phyloP scores from a whole-genome alignment of 2,329 filamentous ascomycete genomes.

The Chaetomium strumarium region DNA sequence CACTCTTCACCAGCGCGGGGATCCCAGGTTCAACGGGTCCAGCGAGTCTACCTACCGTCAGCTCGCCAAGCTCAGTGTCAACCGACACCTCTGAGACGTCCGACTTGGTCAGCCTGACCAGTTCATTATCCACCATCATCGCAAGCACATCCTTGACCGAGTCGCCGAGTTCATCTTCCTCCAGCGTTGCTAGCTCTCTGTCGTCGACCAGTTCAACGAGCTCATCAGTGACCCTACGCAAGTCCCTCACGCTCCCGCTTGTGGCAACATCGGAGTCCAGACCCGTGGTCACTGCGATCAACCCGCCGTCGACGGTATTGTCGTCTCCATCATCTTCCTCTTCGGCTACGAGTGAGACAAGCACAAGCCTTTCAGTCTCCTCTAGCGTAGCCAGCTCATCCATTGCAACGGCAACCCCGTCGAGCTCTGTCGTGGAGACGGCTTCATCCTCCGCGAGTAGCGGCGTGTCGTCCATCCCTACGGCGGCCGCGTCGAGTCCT shows the following conservation, averaged over 20 bases:
- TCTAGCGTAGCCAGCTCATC: neutral
- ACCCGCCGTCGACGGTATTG: neutral
- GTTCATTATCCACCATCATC: neutral
- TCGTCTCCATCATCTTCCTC: neutral
- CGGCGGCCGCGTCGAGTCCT: neutral
- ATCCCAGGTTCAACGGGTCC: too few relatives aligned
- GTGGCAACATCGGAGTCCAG: neutral
- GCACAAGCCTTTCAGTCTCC: neutral
- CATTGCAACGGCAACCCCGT: neutral
- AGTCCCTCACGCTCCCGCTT: conserved; percentile 7
- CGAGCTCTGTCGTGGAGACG: neutral
- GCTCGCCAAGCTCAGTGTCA: neutral
- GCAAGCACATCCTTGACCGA: neutral
- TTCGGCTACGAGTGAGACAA: neutral
- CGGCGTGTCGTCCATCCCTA: neutral
- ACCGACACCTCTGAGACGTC: neutral
- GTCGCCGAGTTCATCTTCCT: neutral
- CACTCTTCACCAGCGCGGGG: neutral
- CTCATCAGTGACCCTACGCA: neutral
- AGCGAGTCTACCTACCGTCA: neutral
- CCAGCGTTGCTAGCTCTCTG: neutral
- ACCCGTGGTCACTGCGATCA: neutral
- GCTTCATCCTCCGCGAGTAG: neutral
- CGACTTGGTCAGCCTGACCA: neutral
- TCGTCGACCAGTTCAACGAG: neutral